phyloP scores from a whole-genome alignment of 2,329 filamentous ascomycete species.

The Trichoderma koningiopsis region DNA sequence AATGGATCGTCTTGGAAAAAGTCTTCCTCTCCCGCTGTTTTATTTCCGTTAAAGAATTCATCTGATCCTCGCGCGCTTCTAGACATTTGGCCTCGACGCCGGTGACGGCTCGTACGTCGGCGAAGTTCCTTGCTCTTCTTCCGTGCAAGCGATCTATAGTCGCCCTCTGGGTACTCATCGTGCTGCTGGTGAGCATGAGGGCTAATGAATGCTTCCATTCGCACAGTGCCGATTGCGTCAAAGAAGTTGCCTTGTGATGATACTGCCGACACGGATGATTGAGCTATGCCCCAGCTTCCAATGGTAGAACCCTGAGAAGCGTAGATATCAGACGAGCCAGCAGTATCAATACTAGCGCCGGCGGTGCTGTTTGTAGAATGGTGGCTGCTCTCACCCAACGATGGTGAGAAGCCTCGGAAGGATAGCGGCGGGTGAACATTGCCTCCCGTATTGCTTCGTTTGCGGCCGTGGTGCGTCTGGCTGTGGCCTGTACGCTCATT shows the following conservation, averaged over 20 bases:
- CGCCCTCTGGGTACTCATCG: conserved; percentile 52
- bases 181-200: conserved; percentile 56
- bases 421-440: conserved; percentile 69
- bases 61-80: conserved; percentile 49
- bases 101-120: conserved; percentile 55
- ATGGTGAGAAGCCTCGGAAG: conserved; percentile 76
- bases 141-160: conserved; percentile 50
- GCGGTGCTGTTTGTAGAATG: conserved; percentile 59
- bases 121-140: conserved; percentile 59
- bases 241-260: conserved; percentile 69
- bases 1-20: conserved; percentile 64
- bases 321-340: conserved; percentile 63
- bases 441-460: conserved; percentile 86
- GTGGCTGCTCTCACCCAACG: conserved; percentile 46
- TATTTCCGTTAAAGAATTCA: conserved; percentile 51
- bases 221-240: conserved; percentile 84
- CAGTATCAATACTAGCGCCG: conserved; percentile 59
- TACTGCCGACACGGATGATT: conserved; percentile 53
- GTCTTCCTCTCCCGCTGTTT: conserved; percentile 56
- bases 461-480: conserved; percentile 67
- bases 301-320: conserved; percentile 54
- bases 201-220: conserved; percentile 96
- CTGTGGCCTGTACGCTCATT: conserved; percentile 55
- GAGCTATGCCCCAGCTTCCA: conserved; percentile 50
- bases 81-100: conserved; percentile 53